Evolutionary conservation across 805 yeast species (phyloP), one percentile per base, ranked within the genome.

Genomic region (Candida dajiaensis): DNA sequence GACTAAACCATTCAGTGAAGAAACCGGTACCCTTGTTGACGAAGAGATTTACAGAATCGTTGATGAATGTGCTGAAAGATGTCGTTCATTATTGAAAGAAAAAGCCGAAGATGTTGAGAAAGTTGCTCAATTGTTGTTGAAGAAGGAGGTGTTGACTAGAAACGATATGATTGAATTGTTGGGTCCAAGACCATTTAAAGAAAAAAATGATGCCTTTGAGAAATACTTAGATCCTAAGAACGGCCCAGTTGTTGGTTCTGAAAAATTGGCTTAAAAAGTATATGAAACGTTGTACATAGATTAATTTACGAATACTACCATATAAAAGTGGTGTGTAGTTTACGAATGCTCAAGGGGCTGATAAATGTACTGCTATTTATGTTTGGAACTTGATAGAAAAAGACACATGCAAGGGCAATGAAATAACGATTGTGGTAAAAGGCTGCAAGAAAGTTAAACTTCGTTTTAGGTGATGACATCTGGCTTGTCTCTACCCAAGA

Each of bases 141-240:
- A 68, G 44, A 86, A 85, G 62, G 95, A 86, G 61, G 89, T 83
- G n/a, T 74, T 86, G 51, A 83, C 90, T 0, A 77, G 95, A 62
- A 83, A 80, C 52, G 95, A 86, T 61, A 83, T 86, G 88, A 76
- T 86, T 44, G 71, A 85, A 43, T 59, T 87, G 33, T 72, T 85
- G 31, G 95, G 95, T 1, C 80, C 83, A 52, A 74, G 95, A 57
- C 90, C 90, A 36, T 85, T 81, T 72, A 78, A 81, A 15, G 88
- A 85, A 60, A 48, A 20, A 21, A 85, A 85, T 58, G 95, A 85
- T 61, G 96, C 96, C 1, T 89, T 90, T 66, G 96, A 89, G 65
- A 88, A 87, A 63, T 90, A 90, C 59, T 69, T 90, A 25, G 39
- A 36, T 19, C 39, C 39, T 11, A 36, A 36, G 23, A 36, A 36